These are phyloP conservation scores for Fraxinus ornus DNA, from an alignment of 305 asterid species.

Conservation along the genomic window DNA sequence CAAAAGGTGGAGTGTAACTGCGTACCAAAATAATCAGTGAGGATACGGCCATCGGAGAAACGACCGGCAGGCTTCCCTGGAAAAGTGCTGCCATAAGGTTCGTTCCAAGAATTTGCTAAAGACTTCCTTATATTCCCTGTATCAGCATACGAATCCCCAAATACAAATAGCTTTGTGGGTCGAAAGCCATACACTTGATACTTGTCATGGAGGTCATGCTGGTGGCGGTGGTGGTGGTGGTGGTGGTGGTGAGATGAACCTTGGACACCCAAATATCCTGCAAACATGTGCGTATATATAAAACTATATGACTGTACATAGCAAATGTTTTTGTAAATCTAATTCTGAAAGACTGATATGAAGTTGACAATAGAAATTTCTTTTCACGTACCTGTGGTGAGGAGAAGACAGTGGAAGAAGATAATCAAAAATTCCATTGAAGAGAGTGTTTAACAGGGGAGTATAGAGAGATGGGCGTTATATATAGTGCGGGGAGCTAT, in stretches of 20 bases:
- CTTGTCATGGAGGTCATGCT: background rate
- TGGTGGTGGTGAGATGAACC: conserved; percentile 7
- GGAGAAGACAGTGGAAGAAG: conserved; percentile 27
- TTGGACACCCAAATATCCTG: conserved; percentile 10
- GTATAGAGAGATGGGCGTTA: background rate
- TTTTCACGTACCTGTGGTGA: conserved; percentile 36
- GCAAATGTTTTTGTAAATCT: background rate
- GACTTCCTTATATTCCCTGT: conserved; percentile 54
- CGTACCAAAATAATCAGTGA: conserved; percentile 60
- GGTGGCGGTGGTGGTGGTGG: conserved; percentile 1
- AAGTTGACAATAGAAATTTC: background rate
- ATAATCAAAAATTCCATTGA: conserved; percentile 30
- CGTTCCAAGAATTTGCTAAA: conserved; percentile 43
- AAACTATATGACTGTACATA: background rate
- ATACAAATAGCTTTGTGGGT: conserved; percentile 44
- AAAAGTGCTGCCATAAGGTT: conserved; percentile 63
- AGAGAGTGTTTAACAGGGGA: conserved; percentile 8
- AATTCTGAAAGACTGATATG: background rate
- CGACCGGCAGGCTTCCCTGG: conserved; percentile 81
- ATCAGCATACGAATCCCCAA: conserved; percentile 70
- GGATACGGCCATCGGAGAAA: conserved; percentile 68
- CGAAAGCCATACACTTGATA: conserved; percentile 8
- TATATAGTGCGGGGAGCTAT: no score
- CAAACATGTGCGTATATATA: background rate
- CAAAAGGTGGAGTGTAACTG: background rate